Conservation (phyloP, 495 filamentous ascomycete genomes). For the Penicillium pancosmium region DNA sequence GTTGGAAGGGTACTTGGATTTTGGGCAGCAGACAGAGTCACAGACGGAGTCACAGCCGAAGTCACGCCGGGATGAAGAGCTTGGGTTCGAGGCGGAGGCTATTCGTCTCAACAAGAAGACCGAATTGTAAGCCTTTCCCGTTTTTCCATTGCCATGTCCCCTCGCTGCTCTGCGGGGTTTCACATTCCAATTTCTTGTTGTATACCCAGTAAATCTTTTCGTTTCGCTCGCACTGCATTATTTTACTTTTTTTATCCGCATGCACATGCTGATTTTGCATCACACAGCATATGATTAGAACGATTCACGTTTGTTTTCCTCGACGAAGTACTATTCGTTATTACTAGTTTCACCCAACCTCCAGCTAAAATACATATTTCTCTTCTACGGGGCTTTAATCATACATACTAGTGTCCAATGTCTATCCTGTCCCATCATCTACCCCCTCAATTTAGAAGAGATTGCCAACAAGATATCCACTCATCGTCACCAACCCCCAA, state of each 20-base stretch:
- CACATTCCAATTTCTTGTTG: neutral
- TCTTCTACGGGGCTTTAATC: conserved; percentile 2
- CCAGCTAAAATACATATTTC: neutral
- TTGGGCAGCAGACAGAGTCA: neutral
- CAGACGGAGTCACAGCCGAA: neutral
- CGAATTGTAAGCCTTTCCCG: conserved; percentile 48
- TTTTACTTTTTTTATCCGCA: neutral
- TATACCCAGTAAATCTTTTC: neutral
- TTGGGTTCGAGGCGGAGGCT: conserved; percentile 21
- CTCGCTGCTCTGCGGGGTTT: neutral
- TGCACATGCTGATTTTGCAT: conserved; percentile 1
- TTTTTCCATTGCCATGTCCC: conserved; percentile 9
- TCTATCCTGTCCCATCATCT: neutral
- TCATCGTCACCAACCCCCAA: conserved; percentile 53
- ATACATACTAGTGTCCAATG: conserved; percentile 9
- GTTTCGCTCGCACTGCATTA: neutral
- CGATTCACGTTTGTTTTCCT: neutral
- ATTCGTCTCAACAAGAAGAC: conserved; percentile 37
- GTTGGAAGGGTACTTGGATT: conserved; percentile 61
- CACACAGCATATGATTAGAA: neutral
- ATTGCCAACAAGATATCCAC: conserved; percentile 51
- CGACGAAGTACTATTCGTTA: neutral
- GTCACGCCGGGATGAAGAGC: conserved; percentile 14
- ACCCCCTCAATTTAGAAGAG: conserved; percentile 23
- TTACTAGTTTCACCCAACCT: no score